A percentile compares a stretch with the other conserved stretches of the same genome.
Evolutionary conservation across 768 basidiomycete genomes (phyloP).

Genomic region (Crepidotus variabilis): DNA sequence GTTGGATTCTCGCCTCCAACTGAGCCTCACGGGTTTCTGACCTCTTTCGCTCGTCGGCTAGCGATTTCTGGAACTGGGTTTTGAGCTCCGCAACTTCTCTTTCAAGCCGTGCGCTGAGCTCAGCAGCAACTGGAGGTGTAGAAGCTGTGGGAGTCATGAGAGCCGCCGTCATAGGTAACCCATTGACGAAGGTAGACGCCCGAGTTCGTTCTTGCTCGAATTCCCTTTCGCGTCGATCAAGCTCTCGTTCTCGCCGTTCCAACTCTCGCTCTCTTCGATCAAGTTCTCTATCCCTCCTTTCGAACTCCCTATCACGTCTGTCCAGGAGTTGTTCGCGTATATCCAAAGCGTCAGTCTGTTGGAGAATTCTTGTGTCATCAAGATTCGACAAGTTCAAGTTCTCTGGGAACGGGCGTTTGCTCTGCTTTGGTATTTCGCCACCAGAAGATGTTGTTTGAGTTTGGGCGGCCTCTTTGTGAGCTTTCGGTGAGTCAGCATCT

Average conservation of each 20-base stretch:
- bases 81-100: neutral
- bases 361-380: neutral
- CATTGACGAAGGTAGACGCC: neutral
- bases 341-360: neutral
- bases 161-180: neutral
- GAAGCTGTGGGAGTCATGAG: neutral
- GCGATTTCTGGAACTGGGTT: neutral
- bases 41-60: neutral
- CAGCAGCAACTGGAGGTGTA: neutral
- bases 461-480: too few species aligned
- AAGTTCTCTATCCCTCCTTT: slow-evolving; percentile 17
- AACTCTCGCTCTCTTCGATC: slow-evolving; percentile 4
- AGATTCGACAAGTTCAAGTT: neutral
- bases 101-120: neutral
- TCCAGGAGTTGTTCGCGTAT: slow-evolving; percentile 6
- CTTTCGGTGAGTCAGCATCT: too few species aligned
- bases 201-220: slow-evolving; percentile 15
- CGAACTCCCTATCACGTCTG: slow-evolving; percentile 17
- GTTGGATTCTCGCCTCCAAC: slow-evolving; percentile 14
- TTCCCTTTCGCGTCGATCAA: slow-evolving; percentile 20
- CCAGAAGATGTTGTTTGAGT: neutral
- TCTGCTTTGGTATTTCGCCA: neutral
- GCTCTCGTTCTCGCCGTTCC: slow-evolving; percentile 18
- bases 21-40: slow-evolving; percentile 15
- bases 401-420: neutral